Percentiles rank a stretch among this genome's conserved stretches.
Evolutionary conservation across 2,329 filamentous ascomycete species (phyloP).

Genomic region (Hymenoscyphus occultus): DNA sequence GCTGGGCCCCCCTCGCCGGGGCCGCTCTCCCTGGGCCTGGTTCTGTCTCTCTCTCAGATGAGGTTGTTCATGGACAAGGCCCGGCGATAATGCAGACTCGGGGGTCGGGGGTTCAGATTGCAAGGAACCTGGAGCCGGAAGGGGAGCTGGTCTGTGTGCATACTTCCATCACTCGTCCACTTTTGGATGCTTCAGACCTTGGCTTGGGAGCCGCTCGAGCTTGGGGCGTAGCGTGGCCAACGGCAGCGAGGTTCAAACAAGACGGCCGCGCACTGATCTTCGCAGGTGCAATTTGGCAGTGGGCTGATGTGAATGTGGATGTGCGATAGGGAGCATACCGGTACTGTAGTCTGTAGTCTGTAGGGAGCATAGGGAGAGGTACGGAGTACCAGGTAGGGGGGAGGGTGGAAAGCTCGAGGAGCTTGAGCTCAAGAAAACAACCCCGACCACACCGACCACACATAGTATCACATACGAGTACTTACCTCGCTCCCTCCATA

Average conservation of each 20-base stretch:
- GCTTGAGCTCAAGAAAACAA: background rate
- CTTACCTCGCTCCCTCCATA: too few species aligned
- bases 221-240: too few species aligned
- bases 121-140: background rate
- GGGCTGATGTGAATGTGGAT: background rate
- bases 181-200: background rate
- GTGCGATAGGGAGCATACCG: background rate
- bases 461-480: too few species aligned
- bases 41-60: constrained; percentile 2
- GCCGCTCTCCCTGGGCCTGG: background rate
- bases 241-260: background rate
- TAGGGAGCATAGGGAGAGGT: too few species aligned
- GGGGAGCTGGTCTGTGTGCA: background rate
- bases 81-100: constrained; percentile 4
- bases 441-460: too few species aligned
- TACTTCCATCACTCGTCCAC: background rate
- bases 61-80: constrained; percentile 10
- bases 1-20: constrained; percentile 4
- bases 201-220: background rate
- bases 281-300: background rate
- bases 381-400: background rate
- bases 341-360: too few species aligned
- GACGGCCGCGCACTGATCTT: background rate
- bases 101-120: background rate
- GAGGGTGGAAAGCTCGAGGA: background rate